These are phyloP conservation scores for Rhodotorula sp. DNA, from an alignment of 1,284 basidiomycete species.

Conservation along the genomic window DNA sequence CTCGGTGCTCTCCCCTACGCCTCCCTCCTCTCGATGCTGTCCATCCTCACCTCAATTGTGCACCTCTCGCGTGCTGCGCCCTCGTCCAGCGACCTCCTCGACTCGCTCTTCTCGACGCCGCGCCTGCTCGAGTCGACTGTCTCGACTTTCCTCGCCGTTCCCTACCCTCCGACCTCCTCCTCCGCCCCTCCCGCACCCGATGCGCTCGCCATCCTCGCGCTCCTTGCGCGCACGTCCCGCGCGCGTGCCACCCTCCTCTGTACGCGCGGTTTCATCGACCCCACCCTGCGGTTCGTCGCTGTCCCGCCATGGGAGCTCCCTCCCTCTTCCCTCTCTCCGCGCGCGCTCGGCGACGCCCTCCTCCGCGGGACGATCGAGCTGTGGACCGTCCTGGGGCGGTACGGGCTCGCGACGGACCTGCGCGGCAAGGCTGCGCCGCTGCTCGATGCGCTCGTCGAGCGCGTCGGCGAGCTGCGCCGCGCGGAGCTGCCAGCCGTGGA, in stretches of 20 bases:
- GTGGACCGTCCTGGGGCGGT: constrained; percentile 68
- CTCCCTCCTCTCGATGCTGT: constrained; percentile 63
- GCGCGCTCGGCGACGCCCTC: constrained; percentile 57
- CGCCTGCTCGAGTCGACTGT: constrained; percentile 9
- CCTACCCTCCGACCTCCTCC: constrained; percentile 11
- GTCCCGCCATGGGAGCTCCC: constrained; percentile 60
- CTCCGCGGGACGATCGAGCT: constrained; percentile 65
- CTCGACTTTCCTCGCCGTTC: constrained; percentile 17
- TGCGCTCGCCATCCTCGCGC: constrained; percentile 64
- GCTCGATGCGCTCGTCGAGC: constrained; percentile 54
- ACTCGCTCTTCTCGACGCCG: constrained; percentile 13
- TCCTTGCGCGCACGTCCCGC: constrained; percentile 67
- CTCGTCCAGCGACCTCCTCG: constrained; percentile 11
- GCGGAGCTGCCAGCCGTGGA: too few species aligned
- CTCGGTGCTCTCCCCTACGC: constrained; percentile 57
- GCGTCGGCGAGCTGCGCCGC: neutral
- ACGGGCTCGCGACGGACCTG: constrained; percentile 61
- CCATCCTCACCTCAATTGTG: constrained; percentile 60
- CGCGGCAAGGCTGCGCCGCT: constrained; percentile 50
- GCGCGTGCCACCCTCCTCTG: constrained; percentile 63
- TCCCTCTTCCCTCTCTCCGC: constrained; percentile 50
- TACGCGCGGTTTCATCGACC: constrained; percentile 60
- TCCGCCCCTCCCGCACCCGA: neutral
- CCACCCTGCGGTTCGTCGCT: constrained; percentile 72
- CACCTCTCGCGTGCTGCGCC: constrained; percentile 61